These are phyloP conservation scores for Naegleria lovaniensis DNA, from an alignment of 208 protist species.

Conservation along the genomic window DNA sequence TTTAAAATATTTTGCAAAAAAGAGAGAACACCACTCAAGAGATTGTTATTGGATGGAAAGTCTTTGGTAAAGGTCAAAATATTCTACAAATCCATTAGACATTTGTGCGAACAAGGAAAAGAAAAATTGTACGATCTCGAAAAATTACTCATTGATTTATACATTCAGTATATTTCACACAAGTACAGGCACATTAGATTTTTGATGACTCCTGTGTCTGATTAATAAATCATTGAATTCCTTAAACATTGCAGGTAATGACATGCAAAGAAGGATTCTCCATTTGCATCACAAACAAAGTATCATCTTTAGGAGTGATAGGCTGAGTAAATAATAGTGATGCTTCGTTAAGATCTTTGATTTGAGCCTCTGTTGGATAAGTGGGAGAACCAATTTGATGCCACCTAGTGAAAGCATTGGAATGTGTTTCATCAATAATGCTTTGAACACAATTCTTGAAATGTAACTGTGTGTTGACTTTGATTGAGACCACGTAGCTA, in stretches of 20 bases:
- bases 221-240: neutral
- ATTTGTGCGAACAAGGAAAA: neutral
- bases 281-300: neutral
- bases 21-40: neutral
- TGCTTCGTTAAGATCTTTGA: neutral
- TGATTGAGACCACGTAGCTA: neutral
- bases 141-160: neutral
- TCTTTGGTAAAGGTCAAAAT: neutral
- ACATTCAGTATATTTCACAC: neutral
- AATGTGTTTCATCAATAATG: neutral
- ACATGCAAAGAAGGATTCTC: neutral
- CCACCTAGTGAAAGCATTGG: neutral
- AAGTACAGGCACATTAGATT: neutral
- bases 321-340: neutral
- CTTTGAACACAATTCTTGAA: neutral
- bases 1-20: slow-evolving; percentile 1
- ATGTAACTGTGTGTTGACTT: neutral
- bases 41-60: neutral
- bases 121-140: neutral
- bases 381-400: neutral
- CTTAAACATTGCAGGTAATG: neutral
- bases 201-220: neutral
- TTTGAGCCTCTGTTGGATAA: neutral
- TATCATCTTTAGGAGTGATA: neutral
- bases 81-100: neutral